Evolutionary conservation across 345 rosid species (phyloP), one percentile per base, ranked within the genome.

Genomic region (Eucalyptus lansdowneana): DNA sequence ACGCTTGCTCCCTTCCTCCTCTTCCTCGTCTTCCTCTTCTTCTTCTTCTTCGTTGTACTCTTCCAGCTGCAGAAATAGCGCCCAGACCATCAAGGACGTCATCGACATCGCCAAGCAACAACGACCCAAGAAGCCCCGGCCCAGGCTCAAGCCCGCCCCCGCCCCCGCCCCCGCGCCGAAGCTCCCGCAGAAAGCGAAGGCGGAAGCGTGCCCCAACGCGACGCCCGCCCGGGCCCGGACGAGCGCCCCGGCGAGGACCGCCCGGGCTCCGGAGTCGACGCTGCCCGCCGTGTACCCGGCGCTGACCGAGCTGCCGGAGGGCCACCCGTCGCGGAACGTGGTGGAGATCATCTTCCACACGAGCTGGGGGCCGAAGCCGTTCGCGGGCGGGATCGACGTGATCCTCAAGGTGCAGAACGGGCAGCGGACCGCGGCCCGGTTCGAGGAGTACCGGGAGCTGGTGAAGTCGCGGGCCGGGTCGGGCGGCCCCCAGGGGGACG

Each of bases 261-360:
- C 92, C 89, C 93, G 93, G 29, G 91, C 87, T 88, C 87, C 95
- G 7, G 97, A 95, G 86, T 88, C 62, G 62, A 1, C 62, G 13
- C 29, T 53, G 25, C 58, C 58, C 2, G 58, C 95, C 44, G 88
- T 94, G n/a, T 90, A 91, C 34, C 98, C 99, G 34, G 93, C 98
- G 1, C 91, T 96, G 13, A 95, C 95, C 37, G 98, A 98, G 93
- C 96, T 98, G 1, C 93, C 96, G 14, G 96, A 94, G 47, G 99
- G 99, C 49, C 99, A 97, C 89, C 97, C 96, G 72, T 97, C 98
- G 0, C 95, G 99, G 44, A 97, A 96, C 50, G 99, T 98, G 72
- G 98, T 97, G 87, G 98, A 98, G 92, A 98, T 98, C 67, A 98
- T 98, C 49, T 98, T 98, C 89, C 98, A 96, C 87, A 95, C 99